phyloP scores from a whole-genome alignment of 1,284 basidiomycete genomes.

The Sanguinoderma infundibulare region DNA sequence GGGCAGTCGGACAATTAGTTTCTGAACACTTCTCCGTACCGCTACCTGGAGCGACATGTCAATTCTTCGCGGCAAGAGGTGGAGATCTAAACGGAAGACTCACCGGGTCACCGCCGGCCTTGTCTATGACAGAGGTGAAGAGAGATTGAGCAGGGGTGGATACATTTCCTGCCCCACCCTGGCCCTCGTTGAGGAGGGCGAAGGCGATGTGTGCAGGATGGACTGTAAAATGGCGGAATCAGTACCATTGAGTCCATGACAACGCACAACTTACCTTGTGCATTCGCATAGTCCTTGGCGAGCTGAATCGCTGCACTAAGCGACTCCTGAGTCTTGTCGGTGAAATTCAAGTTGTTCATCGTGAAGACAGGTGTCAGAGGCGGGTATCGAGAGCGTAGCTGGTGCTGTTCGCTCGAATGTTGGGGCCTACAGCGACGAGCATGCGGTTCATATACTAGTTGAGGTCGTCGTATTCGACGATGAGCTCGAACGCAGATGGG shows the following conservation, averaged over 20 bases:
- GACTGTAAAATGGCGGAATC: conserved; percentile 45
- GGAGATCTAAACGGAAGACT: conserved; percentile 30
- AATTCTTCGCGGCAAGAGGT: conserved; percentile 23
- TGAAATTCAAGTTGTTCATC: conserved; percentile 72
- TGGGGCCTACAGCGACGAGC: conserved; percentile 27
- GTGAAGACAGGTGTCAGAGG: conserved; percentile 17
- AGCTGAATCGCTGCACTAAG: conserved; percentile 75
- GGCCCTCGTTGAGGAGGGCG: conserved; percentile 70
- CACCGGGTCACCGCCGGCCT: conserved; percentile 81
- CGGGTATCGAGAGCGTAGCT: conserved; percentile 27
- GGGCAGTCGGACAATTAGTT: conserved; percentile 77
- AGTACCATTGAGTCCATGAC: background rate
- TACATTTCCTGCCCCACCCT: conserved; percentile 39
- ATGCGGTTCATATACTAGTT: conserved; percentile 22
- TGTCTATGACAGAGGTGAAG: conserved; percentile 76
- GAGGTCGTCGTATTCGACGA: conserved; percentile 2
- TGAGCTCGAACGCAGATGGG: conserved; percentile 24
- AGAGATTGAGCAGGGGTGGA: conserved; percentile 47
- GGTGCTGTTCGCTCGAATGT: conserved; percentile 24
- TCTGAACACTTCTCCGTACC: conserved; percentile 70
- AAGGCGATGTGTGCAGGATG: conserved; percentile 81
- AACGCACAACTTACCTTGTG: conserved; percentile 57
- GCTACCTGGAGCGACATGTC: conserved; percentile 42
- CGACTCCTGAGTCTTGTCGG: conserved; percentile 76
- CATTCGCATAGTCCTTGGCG: conserved; percentile 83